phyloP scores from a whole-genome alignment of 495 filamentous ascomycete genomes.

The Hypoxylon cercidicola region DNA sequence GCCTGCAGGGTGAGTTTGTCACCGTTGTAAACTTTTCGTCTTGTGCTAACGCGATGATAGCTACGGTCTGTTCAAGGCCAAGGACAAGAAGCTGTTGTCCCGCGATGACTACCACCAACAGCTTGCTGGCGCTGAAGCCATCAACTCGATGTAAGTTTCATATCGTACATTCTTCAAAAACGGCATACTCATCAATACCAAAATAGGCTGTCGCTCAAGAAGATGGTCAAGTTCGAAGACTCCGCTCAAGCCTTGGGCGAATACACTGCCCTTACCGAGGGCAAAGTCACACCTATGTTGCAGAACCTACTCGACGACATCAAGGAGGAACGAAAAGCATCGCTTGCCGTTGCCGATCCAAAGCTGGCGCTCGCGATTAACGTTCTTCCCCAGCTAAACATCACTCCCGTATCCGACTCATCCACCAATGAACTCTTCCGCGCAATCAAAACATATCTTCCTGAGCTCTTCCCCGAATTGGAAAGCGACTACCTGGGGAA shows the following conservation, averaged over 20 bases:
- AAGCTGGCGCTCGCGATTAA: conserved; percentile 98
- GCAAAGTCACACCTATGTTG: conserved; percentile 95
- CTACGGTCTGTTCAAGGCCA: conserved; percentile 96
- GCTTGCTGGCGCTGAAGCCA: conserved; percentile 81
- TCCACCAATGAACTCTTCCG: conserved; percentile 88
- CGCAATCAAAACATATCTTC: conserved; percentile 89
- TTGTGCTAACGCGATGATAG: conserved; percentile 47
- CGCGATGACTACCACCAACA: conserved; percentile 78
- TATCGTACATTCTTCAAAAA: conserved; percentile 12
- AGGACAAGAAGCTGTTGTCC: conserved; percentile 97
- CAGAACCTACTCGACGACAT: conserved; percentile 82
- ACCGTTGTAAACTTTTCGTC: conserved; percentile 1
- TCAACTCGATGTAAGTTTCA: conserved; percentile 79
- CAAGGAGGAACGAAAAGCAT: conserved; percentile 97
- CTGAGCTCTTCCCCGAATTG: conserved; percentile 90
- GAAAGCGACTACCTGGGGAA: conserved; percentile 84
- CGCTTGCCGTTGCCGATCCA: conserved; percentile 92
- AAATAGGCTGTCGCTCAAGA: conserved; percentile 88
- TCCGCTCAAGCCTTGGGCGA: conserved; percentile 88
- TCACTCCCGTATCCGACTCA: conserved; percentile 88
- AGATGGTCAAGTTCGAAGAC: conserved; percentile 96
- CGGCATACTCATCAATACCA: conserved; percentile 22
- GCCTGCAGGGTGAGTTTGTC: conserved; percentile 74
- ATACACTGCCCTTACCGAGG: conserved; percentile 85
- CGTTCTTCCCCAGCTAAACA: conserved; percentile 80